Evolutionary conservation across 495 filamentous ascomycete genomes (phyloP).

Genomic region (Penicillium psychrofluorescens): DNA sequence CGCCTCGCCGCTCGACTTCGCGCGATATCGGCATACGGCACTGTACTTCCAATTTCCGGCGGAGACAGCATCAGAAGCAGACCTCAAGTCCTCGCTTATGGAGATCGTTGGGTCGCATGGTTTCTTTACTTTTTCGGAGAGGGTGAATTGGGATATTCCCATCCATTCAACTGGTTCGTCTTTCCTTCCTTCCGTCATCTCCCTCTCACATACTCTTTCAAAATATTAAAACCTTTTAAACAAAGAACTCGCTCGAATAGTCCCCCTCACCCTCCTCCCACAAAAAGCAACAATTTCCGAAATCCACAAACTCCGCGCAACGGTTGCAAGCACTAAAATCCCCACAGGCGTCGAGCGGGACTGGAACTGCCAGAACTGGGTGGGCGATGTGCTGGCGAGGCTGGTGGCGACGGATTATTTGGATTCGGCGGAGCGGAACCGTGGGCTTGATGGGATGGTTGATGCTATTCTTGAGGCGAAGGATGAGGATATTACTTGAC

Average conservation of each 20-base stretch:
- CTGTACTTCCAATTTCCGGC: conserved; percentile 10
- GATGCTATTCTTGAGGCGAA: conserved; percentile 15
- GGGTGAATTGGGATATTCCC: conserved; percentile 8
- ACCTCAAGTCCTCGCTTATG: conserved; percentile 5
- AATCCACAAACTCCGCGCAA: neutral
- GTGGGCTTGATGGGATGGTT: conserved; percentile 18
- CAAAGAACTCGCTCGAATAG: conserved; percentile 6
- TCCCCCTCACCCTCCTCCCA: conserved; percentile 3
- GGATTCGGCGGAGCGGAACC: conserved; percentile 1
- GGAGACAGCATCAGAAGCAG: neutral
- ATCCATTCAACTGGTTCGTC: conserved; percentile 4
- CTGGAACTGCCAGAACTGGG: conserved; percentile 25
- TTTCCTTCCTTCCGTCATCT: neutral
- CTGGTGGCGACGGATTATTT: conserved; percentile 11
- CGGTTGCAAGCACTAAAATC: conserved; percentile 4
- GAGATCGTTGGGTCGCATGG: conserved; percentile 12
- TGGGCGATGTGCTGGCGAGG: conserved; percentile 14
- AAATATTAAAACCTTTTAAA: too few species aligned
- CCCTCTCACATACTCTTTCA: neutral
- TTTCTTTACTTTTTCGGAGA: conserved; percentile 10
- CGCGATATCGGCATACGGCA: conserved; percentile 15
- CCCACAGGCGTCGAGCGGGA: conserved; percentile 1
- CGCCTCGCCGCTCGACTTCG: conserved; percentile 18
- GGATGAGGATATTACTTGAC: conserved; percentile 12
- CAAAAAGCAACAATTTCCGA: neutral